phyloP scores from a whole-genome alignment of 305 asterid genomes.

The Stenogyne calaminthoides region DNA sequence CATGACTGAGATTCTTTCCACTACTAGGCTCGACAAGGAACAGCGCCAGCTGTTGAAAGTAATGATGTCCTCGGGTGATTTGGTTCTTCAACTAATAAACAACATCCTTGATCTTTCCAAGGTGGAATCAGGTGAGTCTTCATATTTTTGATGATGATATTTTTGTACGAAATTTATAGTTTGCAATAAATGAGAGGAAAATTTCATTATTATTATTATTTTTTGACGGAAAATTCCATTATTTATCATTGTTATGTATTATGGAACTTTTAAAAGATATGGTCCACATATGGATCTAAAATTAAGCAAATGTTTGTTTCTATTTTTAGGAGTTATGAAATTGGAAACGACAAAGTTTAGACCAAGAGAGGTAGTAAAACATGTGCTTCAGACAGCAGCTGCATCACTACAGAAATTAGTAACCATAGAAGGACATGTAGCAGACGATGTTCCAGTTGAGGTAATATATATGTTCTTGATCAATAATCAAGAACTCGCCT shows the following conservation, averaged over 20 bases:
- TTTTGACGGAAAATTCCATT: too few relatives aligned
- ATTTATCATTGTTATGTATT: not conserved
- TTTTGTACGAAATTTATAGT: not conserved
- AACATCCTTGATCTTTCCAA: conserved; percentile 96
- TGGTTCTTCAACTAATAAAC: conserved; percentile 84
- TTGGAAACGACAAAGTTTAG: conserved; percentile 90
- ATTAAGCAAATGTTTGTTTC: not conserved
- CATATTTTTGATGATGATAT: not conserved
- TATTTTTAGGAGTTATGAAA: conserved; percentile 77
- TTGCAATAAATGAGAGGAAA: too few relatives aligned
- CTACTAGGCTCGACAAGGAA: conserved; percentile 76
- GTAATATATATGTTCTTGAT: conserved; percentile 36
- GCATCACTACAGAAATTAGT: conserved; percentile 82
- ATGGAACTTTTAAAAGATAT: not conserved
- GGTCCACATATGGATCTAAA: not conserved
- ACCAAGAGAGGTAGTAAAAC: conserved; percentile 92
- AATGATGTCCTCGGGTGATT: conserved; percentile 90
- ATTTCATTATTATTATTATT: not conserved
- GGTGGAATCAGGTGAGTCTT: conserved; percentile 83
- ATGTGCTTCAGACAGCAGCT: conserved; percentile 92
- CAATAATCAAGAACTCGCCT: not conserved
- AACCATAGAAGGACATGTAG: conserved; percentile 74
- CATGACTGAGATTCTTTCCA: conserved; percentile 91
- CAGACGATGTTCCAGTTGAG: conserved; percentile 93
- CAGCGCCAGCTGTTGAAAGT: conserved; percentile 73